Conservation (phyloP, 306 rosid species). For the Elaeagnus macrophylla region DNA sequence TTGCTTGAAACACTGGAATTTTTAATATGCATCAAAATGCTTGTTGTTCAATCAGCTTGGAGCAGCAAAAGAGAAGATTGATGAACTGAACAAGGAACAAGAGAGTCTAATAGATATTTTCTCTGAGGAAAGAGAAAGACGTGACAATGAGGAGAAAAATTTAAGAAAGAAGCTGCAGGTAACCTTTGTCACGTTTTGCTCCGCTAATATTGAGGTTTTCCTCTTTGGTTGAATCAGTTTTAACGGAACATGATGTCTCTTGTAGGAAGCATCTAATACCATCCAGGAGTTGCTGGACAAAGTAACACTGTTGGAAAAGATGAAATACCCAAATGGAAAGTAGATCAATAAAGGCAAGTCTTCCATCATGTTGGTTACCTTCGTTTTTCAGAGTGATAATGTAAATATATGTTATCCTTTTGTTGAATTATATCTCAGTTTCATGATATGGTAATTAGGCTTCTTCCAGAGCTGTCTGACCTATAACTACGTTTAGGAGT, state of each 20-base stretch:
- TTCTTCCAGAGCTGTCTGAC: no score
- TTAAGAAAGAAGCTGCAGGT: slow-evolving; percentile 77
- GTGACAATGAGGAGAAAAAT: slow-evolving; percentile 51
- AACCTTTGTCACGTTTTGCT: not conserved
- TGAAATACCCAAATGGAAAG: slow-evolving; percentile 1
- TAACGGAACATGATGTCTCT: not conserved
- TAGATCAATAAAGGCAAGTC: not conserved
- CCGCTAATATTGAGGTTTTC: not conserved
- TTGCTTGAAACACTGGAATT: no score
- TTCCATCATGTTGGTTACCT: not conserved
- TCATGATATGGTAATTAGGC: no score
- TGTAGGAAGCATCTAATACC: slow-evolving; percentile 72
- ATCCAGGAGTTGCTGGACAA: slow-evolving; percentile 64
- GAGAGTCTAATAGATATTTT: slow-evolving; percentile 65
- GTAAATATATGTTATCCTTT: no score
- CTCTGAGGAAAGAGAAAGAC: slow-evolving; percentile 77
- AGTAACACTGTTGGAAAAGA: slow-evolving; percentile 43
- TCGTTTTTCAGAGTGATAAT: no score
- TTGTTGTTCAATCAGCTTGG: slow-evolving; percentile 39
- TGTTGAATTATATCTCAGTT: no score
- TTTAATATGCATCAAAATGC: not conserved
- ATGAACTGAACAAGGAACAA: slow-evolving; percentile 64
- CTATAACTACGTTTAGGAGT: no score
- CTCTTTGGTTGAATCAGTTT: not conserved
- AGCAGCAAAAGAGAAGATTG: slow-evolving; percentile 39